Evolutionary conservation across 2,329 filamentous ascomycete genomes (phyloP).

Genomic region (Neospermospora avenae): DNA sequence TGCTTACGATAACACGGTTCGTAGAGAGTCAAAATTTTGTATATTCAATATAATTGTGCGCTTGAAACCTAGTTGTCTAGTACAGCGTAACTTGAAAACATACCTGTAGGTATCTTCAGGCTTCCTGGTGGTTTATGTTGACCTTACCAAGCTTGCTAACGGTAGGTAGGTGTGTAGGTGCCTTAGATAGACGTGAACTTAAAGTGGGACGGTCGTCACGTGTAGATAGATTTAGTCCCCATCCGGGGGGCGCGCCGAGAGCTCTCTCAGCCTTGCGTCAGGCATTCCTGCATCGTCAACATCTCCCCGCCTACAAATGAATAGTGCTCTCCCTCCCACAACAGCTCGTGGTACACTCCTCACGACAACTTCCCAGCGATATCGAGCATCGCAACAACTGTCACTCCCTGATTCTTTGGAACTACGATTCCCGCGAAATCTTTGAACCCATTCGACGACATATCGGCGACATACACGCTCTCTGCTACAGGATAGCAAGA

Average conservation of each 20-base stretch:
- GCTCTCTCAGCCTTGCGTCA: slow-evolving; percentile 1
- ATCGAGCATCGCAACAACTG: background rate
- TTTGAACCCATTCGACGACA: background rate
- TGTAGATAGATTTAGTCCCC: background rate
- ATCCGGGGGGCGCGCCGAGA: background rate
- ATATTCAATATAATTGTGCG: background rate
- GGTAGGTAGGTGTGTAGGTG: too few relatives aligned
- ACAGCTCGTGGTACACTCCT: background rate
- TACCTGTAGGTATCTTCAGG: too few relatives aligned
- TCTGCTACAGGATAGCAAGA: slow-evolving; percentile 5
- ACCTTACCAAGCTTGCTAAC: too few relatives aligned
- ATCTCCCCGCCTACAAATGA: background rate
- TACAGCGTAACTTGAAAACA: too few relatives aligned
- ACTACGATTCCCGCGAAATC: background rate
- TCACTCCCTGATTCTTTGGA: background rate
- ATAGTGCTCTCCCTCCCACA: background rate
- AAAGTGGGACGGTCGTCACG: background rate
- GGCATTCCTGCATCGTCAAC: background rate
- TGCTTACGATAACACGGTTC: background rate
- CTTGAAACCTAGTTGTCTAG: too few relatives aligned
- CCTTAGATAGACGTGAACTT: too few relatives aligned
- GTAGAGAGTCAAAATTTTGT: background rate
- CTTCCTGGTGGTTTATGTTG: too few relatives aligned
- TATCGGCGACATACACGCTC: background rate
- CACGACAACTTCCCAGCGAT: background rate